Base-by-base conservation (phyloP, 441 rosid species). In the Oxalis stricta region DNA sequence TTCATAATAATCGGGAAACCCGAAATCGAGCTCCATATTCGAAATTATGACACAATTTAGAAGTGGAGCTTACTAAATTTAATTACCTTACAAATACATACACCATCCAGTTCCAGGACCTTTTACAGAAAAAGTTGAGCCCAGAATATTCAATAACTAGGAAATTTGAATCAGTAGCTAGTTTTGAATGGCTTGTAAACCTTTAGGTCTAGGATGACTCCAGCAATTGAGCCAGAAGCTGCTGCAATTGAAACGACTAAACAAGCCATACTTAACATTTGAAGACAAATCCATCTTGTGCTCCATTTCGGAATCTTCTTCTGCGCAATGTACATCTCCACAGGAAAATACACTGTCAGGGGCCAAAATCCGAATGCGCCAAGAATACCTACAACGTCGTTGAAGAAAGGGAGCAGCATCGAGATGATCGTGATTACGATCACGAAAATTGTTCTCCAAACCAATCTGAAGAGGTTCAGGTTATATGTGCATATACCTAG, bases 281-380 rank as follows among this genome's bases (percentile, higher is more conserved):
- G 64, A 11, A 72, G 54, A 59, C 73, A 64, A 14, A 65, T 33
- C 77, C 77, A 72, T 39, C 60, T 72, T n/a, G 53, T 32, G 51
- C 71, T 61, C 77, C 77, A 65, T 7, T 33, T 61, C 26, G 49
- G 38, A 13, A 67, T 63, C 21, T 50, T 52, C 46, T 57, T 71
- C 55, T 71, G 77, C 8, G 50, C 34, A 12, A 67, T 68, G 16
- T 72, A 72, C 74, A 68, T 71, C 65, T 64, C 73, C 41, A 71
- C 69, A 0, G 77, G 77, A 42, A 71, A 64, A 23, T 59, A 70
- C n/a, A 71, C 72, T 2, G 77, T 65, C 16, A 72, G 46, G 17
- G 77, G 77, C 77, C 77, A 72, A 45, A 72, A 72, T 46, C 67
- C 77, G 4, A 72, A 18, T 9, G 77, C 74, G 31, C 77, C 77